Conservation (phyloP, 805 yeast genomes). For the Candida endomychidarum region DNA sequence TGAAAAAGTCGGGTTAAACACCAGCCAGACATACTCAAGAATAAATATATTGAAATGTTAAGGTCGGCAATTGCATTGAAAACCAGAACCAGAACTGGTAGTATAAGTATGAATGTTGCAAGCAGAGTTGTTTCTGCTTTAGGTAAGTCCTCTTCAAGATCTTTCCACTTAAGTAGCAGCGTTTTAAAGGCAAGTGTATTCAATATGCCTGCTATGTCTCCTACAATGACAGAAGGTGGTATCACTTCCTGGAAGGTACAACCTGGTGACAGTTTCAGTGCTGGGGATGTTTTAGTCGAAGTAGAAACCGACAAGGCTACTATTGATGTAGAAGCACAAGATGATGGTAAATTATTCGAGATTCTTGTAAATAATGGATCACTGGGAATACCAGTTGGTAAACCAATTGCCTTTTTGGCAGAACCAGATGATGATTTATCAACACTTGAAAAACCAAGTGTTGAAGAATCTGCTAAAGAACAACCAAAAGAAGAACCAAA, state of each 20-base stretch:
- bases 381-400: conserved; percentile 79
- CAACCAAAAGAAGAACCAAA: conserved; percentile 13
- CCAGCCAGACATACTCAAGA: conserved; percentile 2
- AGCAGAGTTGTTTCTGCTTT: neutral
- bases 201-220: conserved; percentile 98
- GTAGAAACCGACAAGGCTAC: conserved; percentile 87
- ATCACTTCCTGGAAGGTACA: conserved; percentile 86
- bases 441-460: conserved; percentile 57
- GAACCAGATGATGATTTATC: conserved; percentile 83
- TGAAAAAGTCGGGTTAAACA: conserved; percentile 6
- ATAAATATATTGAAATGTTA: conserved; percentile 5
- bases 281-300: conserved; percentile 83
- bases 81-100: neutral
- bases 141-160: neutral
- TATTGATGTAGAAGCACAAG: conserved; percentile 84
- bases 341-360: conserved; percentile 87
- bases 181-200: conserved; percentile 47
- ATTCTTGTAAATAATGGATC: conserved; percentile 72
- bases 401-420: conserved; percentile 84
- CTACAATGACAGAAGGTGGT: conserved; percentile 97
- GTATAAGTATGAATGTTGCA: neutral
- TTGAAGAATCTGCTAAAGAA: conserved; percentile 22
- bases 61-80: conserved; percentile 4
- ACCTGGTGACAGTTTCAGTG: conserved; percentile 60
- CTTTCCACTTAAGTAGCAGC: conserved; percentile 2